Base-by-base conservation (phyloP, 2,329 filamentous ascomycete species). In the Xylariomycetidae sp. region DNA sequence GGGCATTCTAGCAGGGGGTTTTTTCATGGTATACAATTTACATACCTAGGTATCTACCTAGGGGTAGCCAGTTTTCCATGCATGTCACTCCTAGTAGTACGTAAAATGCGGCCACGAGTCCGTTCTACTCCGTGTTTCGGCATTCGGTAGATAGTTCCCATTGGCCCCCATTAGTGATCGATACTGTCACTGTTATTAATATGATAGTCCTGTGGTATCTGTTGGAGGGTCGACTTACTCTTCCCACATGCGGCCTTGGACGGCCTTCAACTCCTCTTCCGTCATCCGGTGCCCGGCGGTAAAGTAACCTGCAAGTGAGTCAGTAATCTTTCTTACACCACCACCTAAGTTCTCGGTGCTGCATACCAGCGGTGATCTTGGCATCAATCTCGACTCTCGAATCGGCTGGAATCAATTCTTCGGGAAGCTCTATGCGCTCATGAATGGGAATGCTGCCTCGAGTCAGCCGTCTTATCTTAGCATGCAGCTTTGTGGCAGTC, bases 351-450 rank as follows among this genome's bases (percentile, higher is more conserved):
- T n/a, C n/a, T n/a, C n/a, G 16, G 31, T 18, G 30, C 25, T 36
- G 65, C 78, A 63, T 65, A 88, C 85, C 92, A 40, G 90, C 88
- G 50, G 90, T 92, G 57, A 97, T 96, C 70, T 97, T 97, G 38
- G 92, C 92, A 62, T 97, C 92, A 54, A 97, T 98, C 62, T 98
- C 92, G n/a, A 97, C 92, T 46, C 90, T 74, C 33, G 88, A 94
- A 63, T 97, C 92, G 43, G 82, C 86, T 10, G 92, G 92, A 50
- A 97, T 96, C 76, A 92, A 80, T 19, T 92, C 85, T 46, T 94
- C 88, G 4, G 90, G 92, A 44, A 97, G 87, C 40, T 94, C 88
- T 30, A 97, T 81, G 40, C 89, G 77, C 65, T 96, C 88, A 51
- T 84, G 74, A 49, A 96, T 96, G 18, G 88, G 86, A 48, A 89